Percentiles rank a stretch among this genome's conserved stretches.
phyloP scores from a whole-genome alignment of 768 basidiomycete genomes.

The Suillus hirtellus region DNA sequence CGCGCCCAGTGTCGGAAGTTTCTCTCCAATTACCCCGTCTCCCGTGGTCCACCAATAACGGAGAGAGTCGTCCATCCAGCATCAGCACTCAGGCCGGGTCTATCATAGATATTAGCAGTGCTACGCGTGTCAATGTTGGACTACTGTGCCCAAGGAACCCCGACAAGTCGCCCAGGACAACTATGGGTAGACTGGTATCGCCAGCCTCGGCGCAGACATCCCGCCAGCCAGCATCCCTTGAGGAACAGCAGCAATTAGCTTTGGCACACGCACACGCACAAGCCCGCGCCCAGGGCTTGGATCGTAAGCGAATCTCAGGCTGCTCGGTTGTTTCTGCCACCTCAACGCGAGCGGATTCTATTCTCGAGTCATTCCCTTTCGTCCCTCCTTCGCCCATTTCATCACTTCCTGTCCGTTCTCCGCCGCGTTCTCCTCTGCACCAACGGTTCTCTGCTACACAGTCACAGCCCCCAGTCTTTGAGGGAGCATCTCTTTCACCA shows the following conservation, averaged over 20 bases:
- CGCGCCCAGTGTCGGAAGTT: slow-evolving; percentile 38
- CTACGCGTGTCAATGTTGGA: slow-evolving; percentile 68
- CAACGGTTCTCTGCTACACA: slow-evolving; percentile 51
- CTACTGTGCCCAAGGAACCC: slow-evolving; percentile 38
- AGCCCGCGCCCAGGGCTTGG: slow-evolving; percentile 53
- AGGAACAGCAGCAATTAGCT: slow-evolving; percentile 70
- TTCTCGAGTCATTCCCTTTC: slow-evolving; percentile 85
- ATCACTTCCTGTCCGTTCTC: slow-evolving; percentile 72
- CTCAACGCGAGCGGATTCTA: slow-evolving; percentile 78
- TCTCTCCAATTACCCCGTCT: slow-evolving; percentile 38
- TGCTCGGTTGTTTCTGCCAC: slow-evolving; percentile 67
- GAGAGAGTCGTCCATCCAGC: slow-evolving; percentile 56
- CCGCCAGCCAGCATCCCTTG: slow-evolving; percentile 36
- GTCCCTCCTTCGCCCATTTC: slow-evolving; percentile 89
- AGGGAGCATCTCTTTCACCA: slow-evolving; percentile 4
- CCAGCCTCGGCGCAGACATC: slow-evolving; percentile 38
- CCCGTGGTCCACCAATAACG: slow-evolving; percentile 43
- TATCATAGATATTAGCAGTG: slow-evolving; percentile 59
- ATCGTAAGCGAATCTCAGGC: slow-evolving; percentile 55
- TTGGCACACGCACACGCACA: slow-evolving; percentile 61
- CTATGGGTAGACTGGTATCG: slow-evolving; percentile 61
- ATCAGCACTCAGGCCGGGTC: slow-evolving; percentile 64
- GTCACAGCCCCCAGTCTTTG: slow-evolving; percentile 7
- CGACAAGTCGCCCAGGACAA: slow-evolving; percentile 53
- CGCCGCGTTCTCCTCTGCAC: slow-evolving; percentile 69